Percentiles rank a stretch among this genome's conserved stretches.
Conservation (phyloP, 495 filamentous ascomycete genomes). For the Penicillium nucicola region DNA sequence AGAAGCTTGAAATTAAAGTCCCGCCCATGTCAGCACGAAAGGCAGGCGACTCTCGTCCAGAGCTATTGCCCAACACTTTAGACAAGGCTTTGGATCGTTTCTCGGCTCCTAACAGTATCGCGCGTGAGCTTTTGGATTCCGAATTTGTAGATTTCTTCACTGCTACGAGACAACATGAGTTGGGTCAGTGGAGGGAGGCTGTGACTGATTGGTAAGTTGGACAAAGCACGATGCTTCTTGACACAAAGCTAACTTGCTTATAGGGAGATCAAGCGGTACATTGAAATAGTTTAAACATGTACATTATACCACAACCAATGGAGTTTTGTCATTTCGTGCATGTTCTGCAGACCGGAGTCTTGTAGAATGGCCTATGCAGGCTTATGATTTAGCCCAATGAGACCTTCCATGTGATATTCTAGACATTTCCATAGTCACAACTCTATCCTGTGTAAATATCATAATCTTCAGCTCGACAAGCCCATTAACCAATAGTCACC, state of each 20-base stretch:
- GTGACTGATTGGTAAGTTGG: slow-evolving; percentile 85
- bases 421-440: too few species aligned
- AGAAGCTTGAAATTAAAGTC: slow-evolving; percentile 73
- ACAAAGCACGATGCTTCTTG: not conserved
- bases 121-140: slow-evolving; percentile 80
- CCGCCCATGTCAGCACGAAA: slow-evolving; percentile 64
- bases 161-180: slow-evolving; percentile 88
- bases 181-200: slow-evolving; percentile 83
- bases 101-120: slow-evolving; percentile 66
- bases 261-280: slow-evolving; percentile 28
- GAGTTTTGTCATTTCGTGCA: not conserved
- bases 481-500: too few species aligned
- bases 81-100: slow-evolving; percentile 74
- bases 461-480: too few species aligned
- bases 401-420: too few species aligned
- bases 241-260: not conserved
- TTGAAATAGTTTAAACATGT: slow-evolving; percentile 23
- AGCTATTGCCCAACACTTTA: slow-evolving; percentile 65
- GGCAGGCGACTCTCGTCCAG: slow-evolving; percentile 3
- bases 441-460: too few species aligned
- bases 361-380: not conserved
- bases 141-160: slow-evolving; percentile 92
- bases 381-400: too few species aligned
- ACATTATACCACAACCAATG: not conserved
- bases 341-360: not conserved